Conservation (phyloP, 306 rosid genomes). For the Astragalus glycyphyllos region DNA sequence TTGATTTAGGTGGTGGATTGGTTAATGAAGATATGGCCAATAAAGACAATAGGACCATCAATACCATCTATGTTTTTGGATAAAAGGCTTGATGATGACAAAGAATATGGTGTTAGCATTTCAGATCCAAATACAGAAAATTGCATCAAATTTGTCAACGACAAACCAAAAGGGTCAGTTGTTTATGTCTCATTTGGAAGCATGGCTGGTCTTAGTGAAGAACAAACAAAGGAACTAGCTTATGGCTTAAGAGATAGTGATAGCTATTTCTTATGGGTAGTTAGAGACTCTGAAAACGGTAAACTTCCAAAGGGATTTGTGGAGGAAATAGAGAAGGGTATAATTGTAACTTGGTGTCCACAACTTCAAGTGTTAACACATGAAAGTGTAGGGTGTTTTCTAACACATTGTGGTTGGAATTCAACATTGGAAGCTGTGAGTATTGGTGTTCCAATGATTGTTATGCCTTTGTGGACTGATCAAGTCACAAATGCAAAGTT, state of each 20-base stretch:
- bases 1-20: slow-evolving; percentile 25
- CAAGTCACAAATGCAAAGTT: slow-evolving; percentile 33
- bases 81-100: slow-evolving; percentile 28
- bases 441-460: slow-evolving; percentile 23
- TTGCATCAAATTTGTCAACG: slow-evolving; percentile 30
- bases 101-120: slow-evolving; percentile 1
- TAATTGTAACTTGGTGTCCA: slow-evolving; percentile 34
- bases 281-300: slow-evolving; percentile 15
- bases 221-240: slow-evolving; percentile 21
- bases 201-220: slow-evolving; percentile 35
- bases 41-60: slow-evolving; percentile 31
- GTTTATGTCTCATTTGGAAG: slow-evolving; percentile 35
- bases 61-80: slow-evolving; percentile 24
- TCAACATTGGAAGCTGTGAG: slow-evolving; percentile 31
- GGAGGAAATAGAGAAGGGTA: slow-evolving; percentile 2
- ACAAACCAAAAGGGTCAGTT: slow-evolving; percentile 35
- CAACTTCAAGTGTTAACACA: slow-evolving; percentile 18
- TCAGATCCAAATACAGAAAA: slow-evolving; percentile 6
- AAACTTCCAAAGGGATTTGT: slow-evolving; percentile 12
- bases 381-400: slow-evolving; percentile 13
- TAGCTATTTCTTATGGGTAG: slow-evolving; percentile 20
- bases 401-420: slow-evolving; percentile 36
- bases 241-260: slow-evolving; percentile 22
- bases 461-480: slow-evolving; percentile 27
- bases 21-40: slow-evolving; percentile 27